A percentile compares a stretch with the other conserved stretches of the same genome.
These are phyloP conservation scores for Colletotrichum lentis DNA, from an alignment of 2,329 filamentous ascomycete genomes.

Conservation along the genomic window DNA sequence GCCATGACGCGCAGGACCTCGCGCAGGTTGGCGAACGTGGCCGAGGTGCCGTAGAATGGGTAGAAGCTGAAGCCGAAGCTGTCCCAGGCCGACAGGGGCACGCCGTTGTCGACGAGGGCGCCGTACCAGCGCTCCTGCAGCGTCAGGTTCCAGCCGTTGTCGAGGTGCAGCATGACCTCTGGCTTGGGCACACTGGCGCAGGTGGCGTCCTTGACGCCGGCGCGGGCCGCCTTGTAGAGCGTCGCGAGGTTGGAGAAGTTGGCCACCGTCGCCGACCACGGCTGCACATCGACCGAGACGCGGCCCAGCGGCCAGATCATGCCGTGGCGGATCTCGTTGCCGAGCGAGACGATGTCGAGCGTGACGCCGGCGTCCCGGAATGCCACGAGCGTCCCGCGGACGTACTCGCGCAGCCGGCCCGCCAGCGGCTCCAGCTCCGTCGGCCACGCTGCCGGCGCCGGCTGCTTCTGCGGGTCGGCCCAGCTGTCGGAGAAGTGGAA, in stretches of 20 bases:
- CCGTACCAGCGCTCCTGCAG: slow-evolving; percentile 34
- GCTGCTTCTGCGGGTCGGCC: slow-evolving; percentile 50
- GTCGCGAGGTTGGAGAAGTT: slow-evolving; percentile 46
- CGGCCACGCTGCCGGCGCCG: slow-evolving; percentile 47
- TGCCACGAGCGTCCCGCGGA: slow-evolving; percentile 48
- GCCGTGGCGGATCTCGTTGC: slow-evolving; percentile 49
- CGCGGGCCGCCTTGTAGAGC: slow-evolving; percentile 42
- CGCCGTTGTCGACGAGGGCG: slow-evolving; percentile 30
- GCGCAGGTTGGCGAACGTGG: slow-evolving; percentile 31
- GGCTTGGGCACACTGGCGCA: slow-evolving; percentile 38
- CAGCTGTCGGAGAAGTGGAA: slow-evolving; percentile 46
- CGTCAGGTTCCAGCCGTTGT: slow-evolving; percentile 36
- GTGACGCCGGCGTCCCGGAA: slow-evolving; percentile 50
- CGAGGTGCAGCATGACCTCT: slow-evolving; percentile 35
- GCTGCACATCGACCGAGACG: slow-evolving; percentile 47
- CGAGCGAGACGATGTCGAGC: slow-evolving; percentile 50
- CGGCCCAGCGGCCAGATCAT: slow-evolving; percentile 47
- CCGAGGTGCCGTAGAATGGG: slow-evolving; percentile 34
- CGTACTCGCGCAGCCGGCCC: slow-evolving; percentile 46
- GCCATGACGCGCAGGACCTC: slow-evolving; percentile 18
- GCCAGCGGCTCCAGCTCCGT: slow-evolving; percentile 44
- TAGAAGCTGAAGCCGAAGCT: slow-evolving; percentile 32
- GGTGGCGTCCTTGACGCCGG: slow-evolving; percentile 29
- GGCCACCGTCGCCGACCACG: slow-evolving; percentile 43
- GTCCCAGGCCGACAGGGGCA: slow-evolving; percentile 33